Base-by-base conservation (phyloP, 495 filamentous ascomycete genomes). In the Hapsidospora chrysogenum region DNA sequence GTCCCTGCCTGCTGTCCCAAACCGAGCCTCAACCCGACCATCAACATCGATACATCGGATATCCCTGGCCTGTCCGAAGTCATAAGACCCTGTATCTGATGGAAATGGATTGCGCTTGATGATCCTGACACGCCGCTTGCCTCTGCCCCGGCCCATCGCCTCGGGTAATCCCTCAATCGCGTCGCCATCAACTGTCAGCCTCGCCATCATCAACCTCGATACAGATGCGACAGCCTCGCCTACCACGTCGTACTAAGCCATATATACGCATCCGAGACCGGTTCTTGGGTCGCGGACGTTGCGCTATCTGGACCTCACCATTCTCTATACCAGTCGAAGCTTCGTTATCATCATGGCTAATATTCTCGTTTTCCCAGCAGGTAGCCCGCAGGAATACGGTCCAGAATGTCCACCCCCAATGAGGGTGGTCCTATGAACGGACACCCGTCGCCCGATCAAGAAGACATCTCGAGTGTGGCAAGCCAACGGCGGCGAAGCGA, bases 401-500 rank as follows among this genome's bases (percentile, higher is more conserved):
- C 42, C 21, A 45, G 53, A 52, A 66, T 66, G 63, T 65, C 61
- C 47, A 59, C 60, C 53, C 63, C 63, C 38, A 52, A 57, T 38
- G 58, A 61, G 42, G 46, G 49, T 30, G 54, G 57, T 47, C 56
- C 58, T 38, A 46, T 56, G 41, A 58, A 64, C 39, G 60, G 58
- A 35, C 56, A 56, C 31, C 35, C 36, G 21, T 58, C 52, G 33
- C 48, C 56, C 39, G 39, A 39, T 19, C 41, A 53, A 26, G 19
- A 14, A 9, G 29, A 17, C 14, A 25, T 17, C 20, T 28, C 21
- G 16, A 18, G 14, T 29, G 17, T 18, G 5, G 25, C 29, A 7
- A 50, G 45, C 27, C 44, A 48, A 28, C 46, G 41, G 28, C 31
- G 17, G 13, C 18, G 9, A 13, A 61, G 60, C 46, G 57, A 63